Evolutionary conservation across 164 flowering plant species (phyloP), one percentile per base, ranked within the genome.

Genomic region (Tetracentron sinense): DNA sequence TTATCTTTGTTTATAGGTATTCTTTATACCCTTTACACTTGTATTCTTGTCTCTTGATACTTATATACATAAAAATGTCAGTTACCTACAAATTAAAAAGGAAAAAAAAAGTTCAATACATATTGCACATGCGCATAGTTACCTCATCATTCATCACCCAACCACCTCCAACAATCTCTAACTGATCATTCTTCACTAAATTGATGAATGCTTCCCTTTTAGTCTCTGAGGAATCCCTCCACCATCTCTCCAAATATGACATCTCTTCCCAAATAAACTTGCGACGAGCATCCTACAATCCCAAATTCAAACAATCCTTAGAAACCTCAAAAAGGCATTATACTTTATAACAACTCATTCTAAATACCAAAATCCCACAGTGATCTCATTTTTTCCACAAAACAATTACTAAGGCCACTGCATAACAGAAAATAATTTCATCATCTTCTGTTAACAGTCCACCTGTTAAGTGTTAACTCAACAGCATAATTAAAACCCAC

Each of bases 131-230:
- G 27, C 22, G 31, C 11, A n/a, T n/a, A 38, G n/a, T 73, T 81
- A 95, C 99, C 99, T 95, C 99, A 68, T 95, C 99, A 69, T 95
- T 95, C 99, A 95, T 92, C 66, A 92, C 99, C 99, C 99, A 95
- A 35, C 99, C 99, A 78, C 99, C 99, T 69, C 97, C 97, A 80
- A 95, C 99, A 74, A 95, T 95, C 76, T 92, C 99, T 29, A 95
- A 69, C 77, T 92, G 99, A 30, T 97, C 96, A 79, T 81, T 90
- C 76, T 81, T 77, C 64, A 95, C 92, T 55, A 95, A 74, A 53
- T 77, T 79, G 65, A 46, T 72, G 51, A 95, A 82, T n/a, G 76
- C 65, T 63, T 84, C 88, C 66, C 68, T 83, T 50, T 77, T 85
- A 8, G 21, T 59, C 0, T 72, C 82, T 16, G 97, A 68, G 56